Percentiles rank a stretch among this genome's conserved stretches.
Evolutionary conservation across 495 filamentous ascomycete species (phyloP).

Genomic region (Xanthoparmelia taractica): DNA sequence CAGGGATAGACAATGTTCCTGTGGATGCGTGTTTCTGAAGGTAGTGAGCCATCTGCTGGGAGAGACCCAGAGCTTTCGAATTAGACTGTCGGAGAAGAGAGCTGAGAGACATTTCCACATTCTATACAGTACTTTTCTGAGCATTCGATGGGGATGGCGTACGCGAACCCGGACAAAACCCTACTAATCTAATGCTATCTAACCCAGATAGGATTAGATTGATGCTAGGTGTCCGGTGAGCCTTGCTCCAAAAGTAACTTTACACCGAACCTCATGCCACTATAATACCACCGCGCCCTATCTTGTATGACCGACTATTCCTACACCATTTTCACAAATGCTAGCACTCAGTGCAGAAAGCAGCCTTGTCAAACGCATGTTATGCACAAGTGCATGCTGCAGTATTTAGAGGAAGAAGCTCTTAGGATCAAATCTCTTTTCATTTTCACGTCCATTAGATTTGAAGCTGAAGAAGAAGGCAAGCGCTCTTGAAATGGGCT

Average conservation of each 20-base stretch:
- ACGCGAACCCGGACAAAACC: no score
- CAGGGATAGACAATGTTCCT: constrained; percentile 40
- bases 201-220: no score
- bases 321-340: not conserved
- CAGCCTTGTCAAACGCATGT: not conserved
- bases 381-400: not conserved
- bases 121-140: no score
- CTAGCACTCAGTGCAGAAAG: not conserved
- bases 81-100: constrained; percentile 33
- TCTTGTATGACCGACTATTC: not conserved
- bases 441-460: not conserved
- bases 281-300: not conserved
- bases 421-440: not conserved
- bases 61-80: constrained; percentile 53
- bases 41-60: constrained; percentile 68
- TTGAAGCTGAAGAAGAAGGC: not conserved
- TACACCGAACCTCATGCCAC: not conserved
- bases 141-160: no score
- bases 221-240: no score
- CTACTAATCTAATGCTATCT: no score
- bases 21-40: constrained; percentile 45
- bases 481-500: not conserved
- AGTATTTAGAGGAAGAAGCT: not conserved
- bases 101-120: constrained; percentile 12
- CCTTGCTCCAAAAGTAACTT: no score